phyloP scores from a whole-genome alignment of 306 rosid species.

The Dalbergia cochinchinensis region DNA sequence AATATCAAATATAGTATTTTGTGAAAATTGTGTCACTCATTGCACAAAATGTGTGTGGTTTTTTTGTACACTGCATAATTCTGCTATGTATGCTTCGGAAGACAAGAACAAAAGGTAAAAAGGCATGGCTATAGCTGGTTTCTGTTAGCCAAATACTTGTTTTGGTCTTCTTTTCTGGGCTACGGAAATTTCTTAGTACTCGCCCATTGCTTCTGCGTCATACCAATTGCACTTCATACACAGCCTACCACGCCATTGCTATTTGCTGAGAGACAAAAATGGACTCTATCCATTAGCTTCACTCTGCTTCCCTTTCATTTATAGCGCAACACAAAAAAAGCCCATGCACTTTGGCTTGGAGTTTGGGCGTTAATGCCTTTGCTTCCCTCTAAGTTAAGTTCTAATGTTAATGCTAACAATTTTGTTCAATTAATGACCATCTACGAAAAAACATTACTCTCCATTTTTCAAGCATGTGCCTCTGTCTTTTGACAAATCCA shows the following conservation, averaged over 20 bases:
- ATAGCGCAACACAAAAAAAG: too few relatives aligned
- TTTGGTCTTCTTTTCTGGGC: neutral
- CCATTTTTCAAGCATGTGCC: too few relatives aligned
- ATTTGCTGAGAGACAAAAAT: neutral
- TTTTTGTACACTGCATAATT: neutral
- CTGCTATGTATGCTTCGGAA: neutral
- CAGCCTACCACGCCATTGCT: neutral
- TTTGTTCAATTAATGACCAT: too few relatives aligned
- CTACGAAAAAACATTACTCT: too few relatives aligned
- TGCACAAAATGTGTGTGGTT: neutral
- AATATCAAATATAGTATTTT: neutral
- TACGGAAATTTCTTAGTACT: too few relatives aligned
- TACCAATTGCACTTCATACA: neutral
- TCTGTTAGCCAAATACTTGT: neutral
- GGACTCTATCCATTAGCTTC: neutral
- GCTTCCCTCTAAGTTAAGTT: too few relatives aligned
- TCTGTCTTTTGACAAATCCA: too few relatives aligned
- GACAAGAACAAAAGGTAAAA: neutral
- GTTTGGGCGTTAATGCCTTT: too few relatives aligned
- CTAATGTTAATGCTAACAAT: too few relatives aligned
- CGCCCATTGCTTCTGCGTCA: too few relatives aligned
- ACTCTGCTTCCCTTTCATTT: too few relatives aligned
- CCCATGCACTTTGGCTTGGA: too few relatives aligned
- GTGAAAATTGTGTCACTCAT: neutral
- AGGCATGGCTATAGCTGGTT: neutral